phyloP scores from a whole-genome alignment of 352 stramenopile genomes.

The Globisporangium paddicum region DNA sequence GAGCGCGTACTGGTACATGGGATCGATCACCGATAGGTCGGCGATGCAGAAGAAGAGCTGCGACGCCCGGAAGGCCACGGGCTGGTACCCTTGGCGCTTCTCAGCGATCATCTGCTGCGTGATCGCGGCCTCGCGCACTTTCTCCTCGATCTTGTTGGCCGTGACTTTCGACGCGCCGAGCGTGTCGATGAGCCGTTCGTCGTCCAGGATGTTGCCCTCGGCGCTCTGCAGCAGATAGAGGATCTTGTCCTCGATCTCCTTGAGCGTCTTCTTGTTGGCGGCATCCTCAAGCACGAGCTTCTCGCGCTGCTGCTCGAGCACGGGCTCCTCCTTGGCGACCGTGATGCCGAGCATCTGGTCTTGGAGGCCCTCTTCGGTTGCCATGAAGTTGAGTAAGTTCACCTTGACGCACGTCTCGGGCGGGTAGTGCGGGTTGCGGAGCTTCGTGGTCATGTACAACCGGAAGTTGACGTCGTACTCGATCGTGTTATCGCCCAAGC shows the following conservation, averaged over 20 bases:
- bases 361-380: conserved; percentile 91
- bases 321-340: conserved; percentile 91
- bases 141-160: conserved; percentile 93
- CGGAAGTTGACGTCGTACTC: conserved; percentile 93
- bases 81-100: conserved; percentile 89
- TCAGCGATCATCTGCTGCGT: conserved; percentile 92
- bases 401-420: conserved; percentile 96
- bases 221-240: conserved; percentile 90
- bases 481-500: conserved; percentile 92
- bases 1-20: conserved; percentile 97
- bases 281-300: conserved; percentile 94
- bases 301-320: conserved; percentile 90
- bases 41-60: conserved; percentile 96
- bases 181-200: conserved; percentile 94
- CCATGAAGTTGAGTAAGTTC: conserved; percentile 97
- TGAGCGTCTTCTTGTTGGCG: conserved; percentile 92
- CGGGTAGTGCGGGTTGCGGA: conserved; percentile 93
- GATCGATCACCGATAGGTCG: conserved; percentile 90
- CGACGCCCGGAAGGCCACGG: conserved; percentile 87
- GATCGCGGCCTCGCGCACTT: conserved; percentile 89
- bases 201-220: conserved; percentile 94
- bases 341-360: conserved; percentile 96
- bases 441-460: conserved; percentile 94
- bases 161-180: conserved; percentile 92
- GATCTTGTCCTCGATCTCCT: conserved; percentile 97